Base-by-base conservation (phyloP, 768 basidiomycete genomes). In the Steccherinum ochraceum region DNA sequence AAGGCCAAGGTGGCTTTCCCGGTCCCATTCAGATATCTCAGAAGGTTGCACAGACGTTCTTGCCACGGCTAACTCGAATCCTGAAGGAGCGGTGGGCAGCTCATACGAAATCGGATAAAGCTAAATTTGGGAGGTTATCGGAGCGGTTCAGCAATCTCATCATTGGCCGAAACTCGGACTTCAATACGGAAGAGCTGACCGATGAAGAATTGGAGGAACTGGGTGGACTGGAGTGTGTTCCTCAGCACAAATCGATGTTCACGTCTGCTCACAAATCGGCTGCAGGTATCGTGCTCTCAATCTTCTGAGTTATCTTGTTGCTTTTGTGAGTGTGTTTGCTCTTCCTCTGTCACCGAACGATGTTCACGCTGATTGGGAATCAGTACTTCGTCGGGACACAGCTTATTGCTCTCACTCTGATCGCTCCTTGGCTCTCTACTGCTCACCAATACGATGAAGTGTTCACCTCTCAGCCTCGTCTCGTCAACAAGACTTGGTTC, bases 131-230 rank as follows among this genome's bases (percentile, higher is more conserved):
- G 7, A 75, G 74, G 74, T 56, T 77, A 13, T 49, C 26, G 16
- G 59, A 56, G 45, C 47, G 51, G 12, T 64, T 75, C 43, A 63
- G 64, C 40, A 67, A 65, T 3, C 61, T 86, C 2, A 64, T 74
- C 11, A 76, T 83, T 4, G 79, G 80, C 3, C 67, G 83, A 18
- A 88, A 86, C 59, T 83, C 79, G 4, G 69, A 77, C 54, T 78
- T 83, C 54, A 64, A 69, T 39, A 75, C 71, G 12, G 77, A 78
- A 25, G 73, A 64, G 54, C 62, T 92, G 59, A 78, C 76, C 2
- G 75, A 80, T 54, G 83, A 86, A 18, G 76, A 89, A 61, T 61
- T 86, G 50, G 86, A 89, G 60, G 74, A 82, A 55, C 66, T 92
- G 16, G 87, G 88, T 2, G 88, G 88, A 0, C 78, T 86, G 20